phyloP scores from a whole-genome alignment of 371 early-diverging fungal genomes.

The Circinella umbellata region DNA sequence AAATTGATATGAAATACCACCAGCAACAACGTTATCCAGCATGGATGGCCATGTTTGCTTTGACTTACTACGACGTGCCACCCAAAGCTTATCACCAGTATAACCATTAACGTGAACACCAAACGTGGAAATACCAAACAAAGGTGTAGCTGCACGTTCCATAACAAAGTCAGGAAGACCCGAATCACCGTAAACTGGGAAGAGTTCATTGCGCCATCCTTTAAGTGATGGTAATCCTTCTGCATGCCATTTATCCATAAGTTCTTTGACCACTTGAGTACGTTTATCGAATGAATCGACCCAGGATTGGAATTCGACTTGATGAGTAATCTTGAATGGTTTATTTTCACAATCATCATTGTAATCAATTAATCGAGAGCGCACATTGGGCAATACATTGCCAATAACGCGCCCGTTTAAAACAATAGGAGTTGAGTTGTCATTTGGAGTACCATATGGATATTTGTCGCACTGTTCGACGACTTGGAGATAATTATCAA shows the following conservation, averaged over 20 bases:
- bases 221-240: conserved; percentile 24
- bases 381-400: conserved; percentile 35
- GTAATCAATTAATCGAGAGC: conserved; percentile 34
- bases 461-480: conserved; percentile 50
- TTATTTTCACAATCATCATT: conserved; percentile 15
- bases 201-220: conserved; percentile 71
- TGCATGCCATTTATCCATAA: conserved; percentile 50
- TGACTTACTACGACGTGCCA: conserved; percentile 74
- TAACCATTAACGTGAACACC: conserved; percentile 88
- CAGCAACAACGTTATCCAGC: conserved; percentile 89
- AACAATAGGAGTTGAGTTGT: conserved; percentile 26
- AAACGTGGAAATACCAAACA: conserved; percentile 82
- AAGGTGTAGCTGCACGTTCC: conserved; percentile 81
- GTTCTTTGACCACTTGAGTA: conserved; percentile 36
- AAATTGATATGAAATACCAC: conserved; percentile 79
- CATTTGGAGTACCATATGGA: conserved; percentile 33
- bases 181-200: conserved; percentile 72
- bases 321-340: conserved; percentile 37
- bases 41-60: conserved; percentile 90
- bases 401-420: conserved; percentile 42
- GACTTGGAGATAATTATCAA: conserved; percentile 32
- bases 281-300: conserved; percentile 41
- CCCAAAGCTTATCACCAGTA: conserved; percentile 73
- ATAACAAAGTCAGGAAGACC: conserved; percentile 57
- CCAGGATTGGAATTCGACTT: conserved; percentile 30